A percentile compares a stretch with the other conserved stretches of the same genome.
Evolutionary conservation across 768 basidiomycete genomes (phyloP).

Genomic region (Tylopilus sp.): DNA sequence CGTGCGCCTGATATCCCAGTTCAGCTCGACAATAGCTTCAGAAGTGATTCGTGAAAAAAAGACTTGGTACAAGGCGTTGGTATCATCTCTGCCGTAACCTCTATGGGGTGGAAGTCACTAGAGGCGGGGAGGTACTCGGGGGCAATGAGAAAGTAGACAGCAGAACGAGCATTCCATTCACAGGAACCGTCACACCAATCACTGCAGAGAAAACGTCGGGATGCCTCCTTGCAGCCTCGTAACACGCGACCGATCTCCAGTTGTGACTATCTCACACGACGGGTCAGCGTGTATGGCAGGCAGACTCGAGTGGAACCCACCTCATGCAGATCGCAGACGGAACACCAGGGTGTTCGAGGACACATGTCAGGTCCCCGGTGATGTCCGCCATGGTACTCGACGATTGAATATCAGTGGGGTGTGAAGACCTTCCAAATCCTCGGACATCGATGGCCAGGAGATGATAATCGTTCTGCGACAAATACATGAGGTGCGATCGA

Average conservation of each 20-base stretch:
- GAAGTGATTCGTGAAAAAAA: slow-evolving; percentile 54
- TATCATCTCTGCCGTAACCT: slow-evolving; percentile 37
- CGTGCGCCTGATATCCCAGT: slow-evolving; percentile 52
- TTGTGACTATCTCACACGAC: slow-evolving; percentile 52
- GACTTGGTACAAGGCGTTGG: slow-evolving; percentile 60
- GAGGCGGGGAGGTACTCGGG: slow-evolving; percentile 57
- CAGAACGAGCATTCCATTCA: slow-evolving; percentile 29
- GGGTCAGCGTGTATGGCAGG: neutral
- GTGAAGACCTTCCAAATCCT: slow-evolving; percentile 66
- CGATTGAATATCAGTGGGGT: slow-evolving; percentile 57
- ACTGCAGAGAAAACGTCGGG: slow-evolving; percentile 63
- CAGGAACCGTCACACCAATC: slow-evolving; percentile 58
- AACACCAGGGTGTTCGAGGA: slow-evolving; percentile 51
- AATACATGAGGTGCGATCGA: neutral
- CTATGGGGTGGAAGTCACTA: slow-evolving; percentile 45
- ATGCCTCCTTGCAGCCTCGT: slow-evolving; percentile 63
- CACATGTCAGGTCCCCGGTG: slow-evolving; percentile 59
- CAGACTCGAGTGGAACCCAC: slow-evolving; percentile 34
- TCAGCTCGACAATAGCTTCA: slow-evolving; percentile 50
- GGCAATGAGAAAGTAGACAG: neutral
- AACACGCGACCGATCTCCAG: slow-evolving; percentile 69
- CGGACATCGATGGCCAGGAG: slow-evolving; percentile 64
- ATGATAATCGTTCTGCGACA: slow-evolving; percentile 51
- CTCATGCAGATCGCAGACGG: slow-evolving; percentile 58
- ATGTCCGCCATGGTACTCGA: slow-evolving; percentile 61